A percentile compares a stretch with the other conserved stretches of the same genome.
phyloP scores from a whole-genome alignment of 2,329 filamentous ascomycete genomes.

The Trichoderma sp. region DNA sequence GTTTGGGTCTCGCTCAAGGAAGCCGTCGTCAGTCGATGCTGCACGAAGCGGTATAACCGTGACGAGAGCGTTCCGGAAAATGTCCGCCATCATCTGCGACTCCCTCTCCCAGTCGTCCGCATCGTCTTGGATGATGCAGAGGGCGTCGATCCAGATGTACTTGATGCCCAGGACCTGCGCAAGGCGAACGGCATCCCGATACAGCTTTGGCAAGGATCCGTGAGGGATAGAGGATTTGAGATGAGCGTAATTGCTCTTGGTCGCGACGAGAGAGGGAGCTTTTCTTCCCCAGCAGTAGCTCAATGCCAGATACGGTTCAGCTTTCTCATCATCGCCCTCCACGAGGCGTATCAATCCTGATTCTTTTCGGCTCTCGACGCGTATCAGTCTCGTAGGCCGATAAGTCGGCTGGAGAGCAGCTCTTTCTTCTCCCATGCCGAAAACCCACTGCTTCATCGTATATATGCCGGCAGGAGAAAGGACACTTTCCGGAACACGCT shows the following conservation, averaged over 20 bases:
- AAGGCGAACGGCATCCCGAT: background rate
- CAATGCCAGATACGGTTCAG: constrained; percentile 8
- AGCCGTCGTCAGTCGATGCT: constrained; percentile 4
- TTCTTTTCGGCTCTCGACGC: background rate
- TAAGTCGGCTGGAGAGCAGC: background rate
- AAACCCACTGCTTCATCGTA: constrained; percentile 15
- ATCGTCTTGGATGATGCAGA: constrained; percentile 19
- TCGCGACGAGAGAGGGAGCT: background rate
- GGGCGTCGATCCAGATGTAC: constrained; percentile 21
- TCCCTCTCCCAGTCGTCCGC: constrained; percentile 10
- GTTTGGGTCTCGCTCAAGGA: constrained; percentile 7
- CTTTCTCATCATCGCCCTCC: background rate
- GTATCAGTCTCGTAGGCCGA: constrained; percentile 12
- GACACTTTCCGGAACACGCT: constrained; percentile 7
- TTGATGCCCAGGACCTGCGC: constrained; percentile 12
- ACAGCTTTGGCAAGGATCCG: background rate
- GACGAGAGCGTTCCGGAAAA: constrained; percentile 1
- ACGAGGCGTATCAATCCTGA: constrained; percentile 2
- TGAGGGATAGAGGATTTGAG: background rate
- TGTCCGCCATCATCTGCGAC: constrained; percentile 8
- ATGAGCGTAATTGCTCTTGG: constrained; percentile 5
- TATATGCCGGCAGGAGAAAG: constrained; percentile 12
- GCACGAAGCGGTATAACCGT: constrained; percentile 5
- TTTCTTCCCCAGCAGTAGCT: constrained; percentile 16
- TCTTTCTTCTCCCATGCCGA: background rate